Evolutionary conservation across 495 filamentous ascomycete species (phyloP), one percentile per base, ranked within the genome.

Genomic region (Aspergillus cristatus): DNA sequence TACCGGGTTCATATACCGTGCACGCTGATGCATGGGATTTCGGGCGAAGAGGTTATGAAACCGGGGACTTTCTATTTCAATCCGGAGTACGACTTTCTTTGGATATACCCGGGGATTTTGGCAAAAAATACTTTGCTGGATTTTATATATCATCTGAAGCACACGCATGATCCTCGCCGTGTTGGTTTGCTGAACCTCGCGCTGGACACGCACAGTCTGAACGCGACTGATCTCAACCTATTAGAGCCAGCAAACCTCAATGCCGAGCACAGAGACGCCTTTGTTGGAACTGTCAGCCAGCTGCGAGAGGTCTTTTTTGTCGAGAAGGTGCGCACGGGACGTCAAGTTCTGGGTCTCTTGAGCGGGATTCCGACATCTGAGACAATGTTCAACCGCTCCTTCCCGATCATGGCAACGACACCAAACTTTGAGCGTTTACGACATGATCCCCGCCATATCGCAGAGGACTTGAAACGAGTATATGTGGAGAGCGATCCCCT

Each of bases 251-350:
- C 17, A 6, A 18, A 35, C 12, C 16, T 2, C 2, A 24, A 18
- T 13, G 13, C 24, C 13, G 13, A 18, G 11, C 3, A n/a, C 14
- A 20, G 16, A 24, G 20, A 24, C 4, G 15, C 14, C 28, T 11
- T 39, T 39, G 13, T 22, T 2, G 37, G 31, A 28, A 39, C 37
- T 3, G 28, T 39, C 15, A 22, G 14, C 18, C 37, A 39, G 37
- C 37, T 39, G 14, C 37, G 17, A 7, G 28, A 39, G 15, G 37
- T 39, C 28, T 39, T 39, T 18, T 39, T 39, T 18, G 14, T 39
- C 1, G 29, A 18, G 12, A 18, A 14, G 11, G 18, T 18, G 28
- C 15, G 5, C 16, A 16, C 13, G 8, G 37, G 37, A 2, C 37
- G 37, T 12, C 37, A 24, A 17, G 17, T 39, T n/a, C 13, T 25